Percentiles rank a stretch among this genome's conserved stretches.
Evolutionary conservation across 2,329 filamentous ascomycete species (phyloP).

Genomic region (Colletotrichum siamense): DNA sequence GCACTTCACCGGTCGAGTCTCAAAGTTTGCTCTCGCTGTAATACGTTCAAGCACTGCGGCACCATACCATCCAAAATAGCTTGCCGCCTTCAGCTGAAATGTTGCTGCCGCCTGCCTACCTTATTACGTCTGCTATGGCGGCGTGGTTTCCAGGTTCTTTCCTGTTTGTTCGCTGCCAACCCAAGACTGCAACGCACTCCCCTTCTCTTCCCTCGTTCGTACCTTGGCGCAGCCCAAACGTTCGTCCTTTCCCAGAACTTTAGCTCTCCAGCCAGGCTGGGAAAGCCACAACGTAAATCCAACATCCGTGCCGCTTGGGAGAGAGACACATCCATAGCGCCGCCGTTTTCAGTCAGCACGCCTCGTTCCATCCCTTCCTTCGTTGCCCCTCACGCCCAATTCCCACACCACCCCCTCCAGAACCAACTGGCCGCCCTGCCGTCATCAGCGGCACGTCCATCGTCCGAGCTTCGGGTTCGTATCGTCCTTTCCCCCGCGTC

Average conservation of each 20-base stretch:
- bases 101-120: neutral
- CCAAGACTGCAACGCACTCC: neutral
- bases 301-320: neutral
- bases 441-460: neutral
- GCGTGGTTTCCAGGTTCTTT: neutral
- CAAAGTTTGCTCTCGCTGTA: neutral
- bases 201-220: neutral
- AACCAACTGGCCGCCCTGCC: neutral
- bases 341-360: constrained; percentile 9
- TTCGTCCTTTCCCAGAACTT: neutral
- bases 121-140: neutral
- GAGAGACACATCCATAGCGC: neutral
- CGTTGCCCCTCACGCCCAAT: neutral
- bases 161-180: neutral
- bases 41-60: neutral
- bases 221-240: neutral
- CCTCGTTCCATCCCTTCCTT: constrained; percentile 4
- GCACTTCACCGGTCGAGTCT: neutral
- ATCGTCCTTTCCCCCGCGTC: neutral
- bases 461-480: neutral
- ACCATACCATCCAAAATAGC: neutral
- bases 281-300: neutral
- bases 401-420: neutral
- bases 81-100: neutral
- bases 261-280: neutral